Base-by-base conservation (phyloP, 768 basidiomycete genomes). In the Podaxis pistillaris region DNA sequence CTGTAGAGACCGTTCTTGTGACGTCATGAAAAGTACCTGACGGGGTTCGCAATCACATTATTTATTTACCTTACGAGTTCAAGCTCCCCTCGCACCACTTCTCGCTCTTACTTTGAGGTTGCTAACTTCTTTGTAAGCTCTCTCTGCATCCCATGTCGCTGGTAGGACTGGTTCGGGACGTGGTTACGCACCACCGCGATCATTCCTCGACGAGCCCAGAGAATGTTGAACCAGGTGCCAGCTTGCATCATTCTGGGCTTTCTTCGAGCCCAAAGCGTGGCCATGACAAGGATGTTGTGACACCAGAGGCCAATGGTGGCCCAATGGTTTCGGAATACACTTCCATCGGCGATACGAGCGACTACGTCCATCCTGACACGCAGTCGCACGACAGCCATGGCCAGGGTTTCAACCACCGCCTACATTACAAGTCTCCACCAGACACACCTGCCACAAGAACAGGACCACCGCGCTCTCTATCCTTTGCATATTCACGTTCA, bases 391-490 rank as follows among this genome's bases (percentile, higher is more conserved):
- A 62, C 28, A 46, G 44, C 19, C 41, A 36, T 22, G 38, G 22
- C 19, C 50, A 53, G 5, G 19, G 51, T 33, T 17, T 22, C 41
- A 28, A 19, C n/a, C 50, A 53, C 17, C 71, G 65, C 63, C 58
- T 68, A n/a, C 68, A 70, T 41, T 72, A 69, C 65, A 68, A 56
- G 56, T 72, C 72, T 26, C 74, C 73, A 26, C 74, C 74, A 36
- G 68, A 78, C 54, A 86, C 87, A 0, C 90, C 90, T 26, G 83
- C 88, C 5, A 76, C 77, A 54, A 79, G 90, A 56, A 91, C 89
- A 3, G 90, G 90, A 12, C 88, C 89, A 36, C 90, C 90, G 3
- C 81, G 90, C 44, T 89, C 90, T 0, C 76, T 91, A 28, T 89
- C 88, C 2, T 88, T 84, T 69, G 81, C 82, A 30, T 87, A 87